Evolutionary conservation across 495 filamentous ascomycete species (phyloP), one percentile per base, ranked within the genome.

Genomic region (Friedmanniomyces simplex): DNA sequence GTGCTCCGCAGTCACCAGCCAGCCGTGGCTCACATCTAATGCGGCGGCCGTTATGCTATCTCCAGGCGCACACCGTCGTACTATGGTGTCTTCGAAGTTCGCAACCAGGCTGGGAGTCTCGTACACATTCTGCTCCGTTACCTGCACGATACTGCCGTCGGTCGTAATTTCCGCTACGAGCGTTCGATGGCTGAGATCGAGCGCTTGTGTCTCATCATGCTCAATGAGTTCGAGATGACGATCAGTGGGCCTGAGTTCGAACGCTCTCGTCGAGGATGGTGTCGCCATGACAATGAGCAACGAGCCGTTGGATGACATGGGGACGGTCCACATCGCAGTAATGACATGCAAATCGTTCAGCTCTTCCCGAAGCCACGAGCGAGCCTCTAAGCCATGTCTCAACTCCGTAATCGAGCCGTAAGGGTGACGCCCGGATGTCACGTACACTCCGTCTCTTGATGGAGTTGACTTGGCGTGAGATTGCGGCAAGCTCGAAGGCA

Each of bases 331-430:
- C 6, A 70, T 46, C 10, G 54, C 59, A 4, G 63, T 69, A 16
- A 60, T 50, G 7, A 21, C 54, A 12, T 32, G 20, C 12, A 59
- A 30, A 10, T 26, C 37, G 6, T 58, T 53, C 22, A 43, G 34
- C 24, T 50, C 36, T 10, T 50, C 53, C 5, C 50, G 39, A 12
- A 53, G 8, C 14, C 41, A 36, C 7, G 62, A 52, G 8, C 43
- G 52, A 21, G 66, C 66, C 37, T 69, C 67, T 11, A 67, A 24
- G 8, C 70, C 70, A 1, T 42, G 36, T 39, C 68, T 41, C 18
- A 72, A 46, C 42, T 72, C 70, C 4, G 68, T 63, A 8, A 72
- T 60, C 2, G 55, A 41, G 1, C 70, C 68, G 47, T 66, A 61
- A 43, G 70, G 70, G 21, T 63, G 59, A 28, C 63, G 58, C 28